Base-by-base conservation (phyloP, 2,329 filamentous ascomycete genomes). In the Bisporella sp. region DNA sequence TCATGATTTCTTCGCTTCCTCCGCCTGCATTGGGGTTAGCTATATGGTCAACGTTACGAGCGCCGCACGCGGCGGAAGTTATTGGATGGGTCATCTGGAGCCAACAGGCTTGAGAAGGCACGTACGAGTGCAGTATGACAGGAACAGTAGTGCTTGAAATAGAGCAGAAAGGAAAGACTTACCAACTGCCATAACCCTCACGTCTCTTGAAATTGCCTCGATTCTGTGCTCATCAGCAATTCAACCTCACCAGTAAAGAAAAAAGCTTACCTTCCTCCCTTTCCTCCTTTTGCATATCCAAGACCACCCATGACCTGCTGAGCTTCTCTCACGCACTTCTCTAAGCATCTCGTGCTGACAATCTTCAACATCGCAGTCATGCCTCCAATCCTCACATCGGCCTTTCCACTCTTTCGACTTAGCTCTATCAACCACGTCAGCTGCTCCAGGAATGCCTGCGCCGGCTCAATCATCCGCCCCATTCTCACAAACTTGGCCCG, bases 391-490 rank as follows among this genome's bases (percentile, higher is more conserved):
- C 73, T 70, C 8, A 71, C 63, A 35, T 68, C 62, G 46, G 67
- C 50, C 5, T 49, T 52, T 3, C 54, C 53, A 39, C 31, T 50
- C 40, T 58, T 58, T 35, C 57, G 39, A 53, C 41, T 54, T 5
- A 56, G 6, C 44, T 64, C 61, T 45, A 64, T 59, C 44, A 64
- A 33, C 60, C 59, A 78, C 5, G 76, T 78, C 3, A 84, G 66
- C 60, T 83, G 79, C 57, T 84, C 81, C 51, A 84, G 63, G 68
- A 79, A 83, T 0, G 79, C 77, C 65, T 77, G 80, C 43, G 79
- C 76, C 0, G 76, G 75, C 55, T 84, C 81, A n/a, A 84, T 74
- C 56, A 77, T 72, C 8, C 77, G 69, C 0, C 77, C 79, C 46
- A 83, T 71, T 35, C 74, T 78, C n/a, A 76, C 73, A 11, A 84